Evolutionary conservation across 2,329 filamentous ascomycete genomes (phyloP).

Genomic region (Pyricularia grisea): DNA sequence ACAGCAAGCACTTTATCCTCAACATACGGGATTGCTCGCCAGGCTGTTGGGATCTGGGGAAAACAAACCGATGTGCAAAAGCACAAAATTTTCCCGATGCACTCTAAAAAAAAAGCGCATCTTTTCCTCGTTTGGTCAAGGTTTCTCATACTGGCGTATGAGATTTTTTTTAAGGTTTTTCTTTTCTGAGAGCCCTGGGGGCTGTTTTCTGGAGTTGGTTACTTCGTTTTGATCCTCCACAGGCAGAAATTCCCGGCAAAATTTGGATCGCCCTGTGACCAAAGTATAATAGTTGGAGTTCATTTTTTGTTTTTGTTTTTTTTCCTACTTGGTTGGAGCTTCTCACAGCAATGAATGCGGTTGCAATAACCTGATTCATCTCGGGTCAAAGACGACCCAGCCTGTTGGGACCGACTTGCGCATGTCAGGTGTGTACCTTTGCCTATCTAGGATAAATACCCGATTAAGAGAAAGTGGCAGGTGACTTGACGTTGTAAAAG

Average conservation of each 20-base stretch:
- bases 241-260: too few species aligned
- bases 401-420: neutral
- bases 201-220: too few species aligned
- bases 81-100: neutral
- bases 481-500: too few species aligned
- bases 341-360: neutral
- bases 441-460: too few species aligned
- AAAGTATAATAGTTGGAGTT: too few species aligned
- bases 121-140: neutral
- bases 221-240: too few species aligned
- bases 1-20: neutral
- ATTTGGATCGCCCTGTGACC: too few species aligned
- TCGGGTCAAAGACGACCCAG: neutral
- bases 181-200: too few species aligned
- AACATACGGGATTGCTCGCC: neutral
- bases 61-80: neutral
- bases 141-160: neutral
- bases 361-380: neutral
- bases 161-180: neutral
- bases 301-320: too few species aligned
- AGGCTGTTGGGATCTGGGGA: neutral
- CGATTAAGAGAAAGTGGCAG: too few species aligned
- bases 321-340: neutral
- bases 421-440: too few species aligned
- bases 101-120: too few species aligned